A percentile compares a stretch with the other conserved stretches of the same genome.
Evolutionary conservation across 169 alveolate species (phyloP).

Genomic region (Plasmodium gallinaceum): DNA sequence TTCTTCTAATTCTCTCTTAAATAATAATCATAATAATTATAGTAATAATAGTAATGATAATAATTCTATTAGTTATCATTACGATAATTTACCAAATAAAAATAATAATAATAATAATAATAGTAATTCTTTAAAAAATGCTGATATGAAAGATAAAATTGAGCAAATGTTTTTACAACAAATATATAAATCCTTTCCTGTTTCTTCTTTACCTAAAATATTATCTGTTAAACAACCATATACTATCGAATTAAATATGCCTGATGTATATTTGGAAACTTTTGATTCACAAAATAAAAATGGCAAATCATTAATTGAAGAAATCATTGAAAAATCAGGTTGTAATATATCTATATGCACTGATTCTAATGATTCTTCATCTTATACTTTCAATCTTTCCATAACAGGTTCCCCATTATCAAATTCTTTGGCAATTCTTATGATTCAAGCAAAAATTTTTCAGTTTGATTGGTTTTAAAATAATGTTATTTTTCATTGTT

Average conservation of each 20-base stretch:
- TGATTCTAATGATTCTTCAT: constrained; percentile 71
- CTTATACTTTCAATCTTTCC: constrained; percentile 67
- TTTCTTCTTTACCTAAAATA: constrained; percentile 55
- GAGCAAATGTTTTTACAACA: constrained; percentile 44
- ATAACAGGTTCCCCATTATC: constrained; percentile 71
- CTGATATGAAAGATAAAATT: constrained; percentile 43
- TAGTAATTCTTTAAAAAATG: constrained; percentile 16
- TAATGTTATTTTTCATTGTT: neutral
- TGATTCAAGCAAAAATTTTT: constrained; percentile 73
- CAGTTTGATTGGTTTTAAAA: constrained; percentile 68
- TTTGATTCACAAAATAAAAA: constrained; percentile 73
- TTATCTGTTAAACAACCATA: constrained; percentile 64
- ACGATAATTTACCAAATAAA: neutral
- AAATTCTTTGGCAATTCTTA: constrained; percentile 62
- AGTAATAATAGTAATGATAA: constrained; percentile 20
- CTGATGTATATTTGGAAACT: constrained; percentile 70
- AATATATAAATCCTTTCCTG: constrained; percentile 56
- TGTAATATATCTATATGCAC: constrained; percentile 71
- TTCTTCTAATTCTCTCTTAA: constrained; percentile 9
- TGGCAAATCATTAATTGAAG: constrained; percentile 70
- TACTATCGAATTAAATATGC: constrained; percentile 74
- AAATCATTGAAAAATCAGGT: constrained; percentile 65
- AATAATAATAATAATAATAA: neutral
- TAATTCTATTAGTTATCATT: neutral
- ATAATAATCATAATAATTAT: neutral